A percentile compares a stretch with the other conserved stretches of the same genome.
Conservation (phyloP, 345 rosid genomes). For the Mangifera indica region DNA sequence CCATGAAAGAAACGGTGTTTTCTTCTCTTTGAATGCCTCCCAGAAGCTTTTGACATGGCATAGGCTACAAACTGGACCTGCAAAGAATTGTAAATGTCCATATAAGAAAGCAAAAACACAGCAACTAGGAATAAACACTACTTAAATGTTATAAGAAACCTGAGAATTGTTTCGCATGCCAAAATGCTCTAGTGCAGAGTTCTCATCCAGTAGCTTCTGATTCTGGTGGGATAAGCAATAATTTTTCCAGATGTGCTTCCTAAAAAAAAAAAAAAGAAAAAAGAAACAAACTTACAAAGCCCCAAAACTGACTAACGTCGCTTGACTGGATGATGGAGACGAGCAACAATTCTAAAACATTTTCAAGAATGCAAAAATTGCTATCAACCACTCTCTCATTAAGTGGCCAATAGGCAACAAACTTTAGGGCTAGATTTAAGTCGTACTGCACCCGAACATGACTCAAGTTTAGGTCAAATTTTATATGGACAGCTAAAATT, state of each 20-base stretch:
- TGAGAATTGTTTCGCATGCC: slow-evolving; percentile 81
- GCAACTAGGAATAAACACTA: neutral
- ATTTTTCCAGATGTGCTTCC: slow-evolving; percentile 88
- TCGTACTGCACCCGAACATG: too few relatives aligned
- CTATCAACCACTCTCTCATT: neutral
- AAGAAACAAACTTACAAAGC: neutral
- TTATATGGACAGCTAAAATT: too few relatives aligned
- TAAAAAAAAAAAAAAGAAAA: slow-evolving; percentile 29
- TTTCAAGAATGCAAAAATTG: neutral
- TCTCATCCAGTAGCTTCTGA: slow-evolving; percentile 72
- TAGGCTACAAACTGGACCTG: slow-evolving; percentile 65
- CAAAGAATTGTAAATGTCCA: neutral
- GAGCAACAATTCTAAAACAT: too few relatives aligned
- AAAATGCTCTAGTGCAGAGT: slow-evolving; percentile 52
- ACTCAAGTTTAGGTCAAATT: too few relatives aligned
- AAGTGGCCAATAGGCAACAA: neutral
- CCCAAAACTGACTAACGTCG: neutral
- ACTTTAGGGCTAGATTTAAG: too few relatives aligned
- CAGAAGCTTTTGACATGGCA: slow-evolving; percentile 50
- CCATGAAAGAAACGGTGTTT: slow-evolving; percentile 83
- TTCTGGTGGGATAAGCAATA: slow-evolving; percentile 56
- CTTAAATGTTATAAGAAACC: slow-evolving; percentile 31
- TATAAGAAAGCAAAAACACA: neutral
- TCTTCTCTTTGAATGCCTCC: slow-evolving; percentile 64
- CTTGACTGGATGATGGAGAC: too few relatives aligned